phyloP scores from a whole-genome alignment of 371 early-diverging fungal species.

The Smittium culicis region DNA sequence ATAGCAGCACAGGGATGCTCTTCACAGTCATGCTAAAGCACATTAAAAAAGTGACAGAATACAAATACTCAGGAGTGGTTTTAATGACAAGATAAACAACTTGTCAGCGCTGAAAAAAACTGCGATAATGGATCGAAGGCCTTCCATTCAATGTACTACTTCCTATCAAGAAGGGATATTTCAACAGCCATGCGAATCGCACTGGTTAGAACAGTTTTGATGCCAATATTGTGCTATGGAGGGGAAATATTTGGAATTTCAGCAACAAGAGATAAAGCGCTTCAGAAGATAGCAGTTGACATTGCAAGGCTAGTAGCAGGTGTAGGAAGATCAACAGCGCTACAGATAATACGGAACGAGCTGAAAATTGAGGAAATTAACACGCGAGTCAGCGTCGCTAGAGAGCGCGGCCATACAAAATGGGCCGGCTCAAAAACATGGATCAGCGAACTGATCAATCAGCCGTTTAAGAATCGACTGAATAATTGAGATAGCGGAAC shows the following conservation, averaged over 20 bases:
- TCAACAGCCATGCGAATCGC: not conserved
- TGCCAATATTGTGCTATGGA: not conserved
- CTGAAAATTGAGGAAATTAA: not conserved
- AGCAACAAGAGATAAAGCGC: not conserved
- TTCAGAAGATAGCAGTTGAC: not conserved
- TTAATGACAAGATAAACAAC: not conserved
- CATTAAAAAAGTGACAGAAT: not conserved
- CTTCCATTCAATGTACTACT: not conserved
- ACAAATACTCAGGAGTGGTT: not conserved
- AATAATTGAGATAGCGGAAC: not conserved
- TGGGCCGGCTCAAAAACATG: not conserved
- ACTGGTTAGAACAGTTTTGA: not conserved
- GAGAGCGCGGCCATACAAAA: not conserved
- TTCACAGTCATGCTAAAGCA: no score
- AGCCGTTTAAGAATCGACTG: not conserved
- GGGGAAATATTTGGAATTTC: not conserved
- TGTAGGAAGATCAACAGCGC: not conserved
- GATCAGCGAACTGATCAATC: not conserved
- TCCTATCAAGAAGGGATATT: not conserved
- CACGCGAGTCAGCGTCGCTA: not conserved
- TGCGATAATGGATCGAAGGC: not conserved
- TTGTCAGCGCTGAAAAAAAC: not conserved
- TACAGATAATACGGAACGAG: not conserved
- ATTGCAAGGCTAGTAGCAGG: not conserved
- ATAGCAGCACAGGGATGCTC: no score